Evolutionary conservation across 306 rosid species (phyloP).

Genomic region (Sechiopsis laciniata): DNA sequence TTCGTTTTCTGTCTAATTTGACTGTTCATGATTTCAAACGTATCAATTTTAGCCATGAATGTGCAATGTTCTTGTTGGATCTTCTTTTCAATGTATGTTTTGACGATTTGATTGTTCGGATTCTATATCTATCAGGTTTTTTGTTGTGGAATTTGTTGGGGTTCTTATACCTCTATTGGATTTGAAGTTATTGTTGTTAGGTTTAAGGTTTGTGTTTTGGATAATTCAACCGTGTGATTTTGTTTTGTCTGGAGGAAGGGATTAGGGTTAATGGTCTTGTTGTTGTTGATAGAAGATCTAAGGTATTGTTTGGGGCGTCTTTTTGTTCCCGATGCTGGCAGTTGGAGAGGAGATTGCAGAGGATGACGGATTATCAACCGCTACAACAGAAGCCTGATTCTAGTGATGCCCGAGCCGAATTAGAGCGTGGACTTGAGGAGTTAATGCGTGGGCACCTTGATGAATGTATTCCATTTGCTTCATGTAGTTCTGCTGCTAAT

Average conservation of each 20-base stretch:
- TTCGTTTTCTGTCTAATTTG: background rate
- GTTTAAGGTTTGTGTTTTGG: constrained; percentile 35
- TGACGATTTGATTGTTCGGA: constrained; percentile 32
- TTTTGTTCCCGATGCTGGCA: constrained; percentile 15
- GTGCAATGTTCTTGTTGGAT: constrained; percentile 13
- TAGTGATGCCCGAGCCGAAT: constrained; percentile 62
- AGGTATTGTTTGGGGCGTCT: background rate
- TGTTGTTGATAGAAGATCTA: constrained; percentile 7
- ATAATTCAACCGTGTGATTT: constrained; percentile 61
- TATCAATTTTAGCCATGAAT: constrained; percentile 6
- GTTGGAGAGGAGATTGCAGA: constrained; percentile 33
- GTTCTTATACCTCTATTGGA: constrained; percentile 22
- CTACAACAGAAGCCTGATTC: constrained; percentile 93
- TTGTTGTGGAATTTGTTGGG: constrained; percentile 33
- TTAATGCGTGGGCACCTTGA: constrained; percentile 95
- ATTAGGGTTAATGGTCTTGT: constrained; percentile 29
- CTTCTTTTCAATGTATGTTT: constrained; percentile 10
- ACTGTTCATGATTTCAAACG: constrained; percentile 11
- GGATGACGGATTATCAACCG: constrained; percentile 80
- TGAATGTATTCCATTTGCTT: constrained; percentile 89
- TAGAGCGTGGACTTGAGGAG: constrained; percentile 81
- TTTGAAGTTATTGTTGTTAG: constrained; percentile 30
- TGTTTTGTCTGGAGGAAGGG: constrained; percentile 28
- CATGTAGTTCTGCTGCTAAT: constrained; percentile 75
- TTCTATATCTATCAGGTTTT: constrained; percentile 43